These are phyloP conservation scores for Metarhizium anisopliae DNA, from an alignment of 2,329 filamentous ascomycete species.

Conservation along the genomic window DNA sequence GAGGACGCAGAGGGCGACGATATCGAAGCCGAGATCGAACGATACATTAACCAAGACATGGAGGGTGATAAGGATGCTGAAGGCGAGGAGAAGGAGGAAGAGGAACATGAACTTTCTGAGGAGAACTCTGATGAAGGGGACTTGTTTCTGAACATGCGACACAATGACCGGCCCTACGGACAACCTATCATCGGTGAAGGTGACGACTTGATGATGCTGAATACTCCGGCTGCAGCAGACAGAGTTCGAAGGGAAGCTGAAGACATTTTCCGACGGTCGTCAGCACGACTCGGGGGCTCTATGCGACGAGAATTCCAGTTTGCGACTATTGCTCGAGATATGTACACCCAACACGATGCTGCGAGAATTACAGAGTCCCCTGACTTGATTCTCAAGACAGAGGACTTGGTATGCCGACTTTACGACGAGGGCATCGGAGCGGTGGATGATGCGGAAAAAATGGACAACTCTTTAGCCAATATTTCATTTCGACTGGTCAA, in stretches of 20 bases:
- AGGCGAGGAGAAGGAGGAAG: slow-evolving; percentile 30
- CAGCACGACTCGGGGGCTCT: slow-evolving; percentile 32
- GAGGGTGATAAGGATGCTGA: slow-evolving; percentile 23
- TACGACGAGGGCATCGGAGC: slow-evolving; percentile 53
- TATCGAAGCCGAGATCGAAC: slow-evolving; percentile 26
- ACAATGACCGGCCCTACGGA: slow-evolving; percentile 29
- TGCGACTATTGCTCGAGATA: slow-evolving; percentile 60
- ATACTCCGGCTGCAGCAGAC: slow-evolving; percentile 44
- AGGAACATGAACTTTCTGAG: slow-evolving; percentile 22
- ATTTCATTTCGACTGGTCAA: slow-evolving; percentile 41
- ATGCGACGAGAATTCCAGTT: slow-evolving; percentile 52
- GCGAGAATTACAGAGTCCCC: slow-evolving; percentile 60
- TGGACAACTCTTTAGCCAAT: slow-evolving; percentile 47
- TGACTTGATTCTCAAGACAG: slow-evolving; percentile 65
- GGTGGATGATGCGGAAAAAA: slow-evolving; percentile 44
- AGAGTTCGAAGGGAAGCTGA: slow-evolving; percentile 47
- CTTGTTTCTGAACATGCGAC: slow-evolving; percentile 41
- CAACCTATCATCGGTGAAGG: slow-evolving; percentile 33
- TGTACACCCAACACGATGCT: slow-evolving; percentile 47
- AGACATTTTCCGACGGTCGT: slow-evolving; percentile 44
- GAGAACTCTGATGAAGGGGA: slow-evolving; percentile 34
- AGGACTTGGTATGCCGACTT: slow-evolving; percentile 57
- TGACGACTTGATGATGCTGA: slow-evolving; percentile 45
- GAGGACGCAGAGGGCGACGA: slow-evolving; percentile 21
- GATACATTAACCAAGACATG: slow-evolving; percentile 26